These are phyloP conservation scores for Lasiodiplodia sp. DNA, from an alignment of 2,329 filamentous ascomycete species.

Conservation along the genomic window DNA sequence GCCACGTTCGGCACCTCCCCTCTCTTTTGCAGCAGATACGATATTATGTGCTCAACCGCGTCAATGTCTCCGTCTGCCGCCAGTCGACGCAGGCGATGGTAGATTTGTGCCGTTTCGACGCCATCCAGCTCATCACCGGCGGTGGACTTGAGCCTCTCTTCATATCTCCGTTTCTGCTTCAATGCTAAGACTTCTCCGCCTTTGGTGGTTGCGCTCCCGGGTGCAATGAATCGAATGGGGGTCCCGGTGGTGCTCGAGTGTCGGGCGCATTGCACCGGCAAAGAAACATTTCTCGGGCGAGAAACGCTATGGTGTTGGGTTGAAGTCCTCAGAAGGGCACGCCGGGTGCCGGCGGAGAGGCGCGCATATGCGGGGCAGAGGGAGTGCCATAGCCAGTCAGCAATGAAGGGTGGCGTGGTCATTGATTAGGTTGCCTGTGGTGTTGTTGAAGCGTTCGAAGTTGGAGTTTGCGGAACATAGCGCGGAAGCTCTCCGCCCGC, in stretches of 20 bases:
- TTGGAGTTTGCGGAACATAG: constrained; percentile 13
- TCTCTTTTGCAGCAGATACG: constrained; percentile 62
- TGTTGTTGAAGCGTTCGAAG: constrained; percentile 3
- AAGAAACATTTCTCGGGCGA: background rate
- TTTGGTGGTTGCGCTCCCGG: background rate
- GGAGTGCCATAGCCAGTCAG: constrained; percentile 19
- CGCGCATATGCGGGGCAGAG: constrained; percentile 5
- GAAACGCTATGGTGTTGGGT: background rate
- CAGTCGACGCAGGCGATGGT: constrained; percentile 1
- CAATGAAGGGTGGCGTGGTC: constrained; percentile 5
- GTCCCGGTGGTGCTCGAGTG: constrained; percentile 1
- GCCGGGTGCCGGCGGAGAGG: background rate
- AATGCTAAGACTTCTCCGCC: background rate
- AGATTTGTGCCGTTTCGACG: background rate
- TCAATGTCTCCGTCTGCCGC: constrained; percentile 11
- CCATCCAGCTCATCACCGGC: background rate
- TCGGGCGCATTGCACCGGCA: constrained; percentile 7
- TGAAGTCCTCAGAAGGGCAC: background rate
- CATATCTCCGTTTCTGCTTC: background rate
- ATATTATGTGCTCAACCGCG: constrained; percentile 43
- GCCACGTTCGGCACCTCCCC: constrained; percentile 62
- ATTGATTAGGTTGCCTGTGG: constrained; percentile 7
- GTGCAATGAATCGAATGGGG: background rate
- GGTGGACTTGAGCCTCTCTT: background rate
- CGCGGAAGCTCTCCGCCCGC: constrained; percentile 22